A percentile compares a stretch with the other conserved stretches of the same genome.
Conservation (phyloP, 2,329 filamentous ascomycete genomes). For the Byssoonygena ceratinophila region DNA sequence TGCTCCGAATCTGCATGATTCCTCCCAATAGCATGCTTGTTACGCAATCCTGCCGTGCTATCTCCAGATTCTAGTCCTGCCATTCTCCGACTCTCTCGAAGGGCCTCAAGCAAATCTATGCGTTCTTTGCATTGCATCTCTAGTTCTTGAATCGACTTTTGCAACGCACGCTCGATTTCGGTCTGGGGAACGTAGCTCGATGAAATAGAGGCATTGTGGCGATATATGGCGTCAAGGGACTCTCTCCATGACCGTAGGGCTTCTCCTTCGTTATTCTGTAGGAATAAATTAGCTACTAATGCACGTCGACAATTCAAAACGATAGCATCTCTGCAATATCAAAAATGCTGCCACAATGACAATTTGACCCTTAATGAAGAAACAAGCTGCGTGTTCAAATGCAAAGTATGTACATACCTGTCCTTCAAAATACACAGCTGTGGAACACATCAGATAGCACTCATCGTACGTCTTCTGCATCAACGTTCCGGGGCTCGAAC, state of each 20-base stretch:
- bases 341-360: too few species aligned
- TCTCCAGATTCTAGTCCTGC: conserved; percentile 31
- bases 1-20: conserved; percentile 20
- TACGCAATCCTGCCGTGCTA: conserved; percentile 15
- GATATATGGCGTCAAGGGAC: conserved; percentile 79
- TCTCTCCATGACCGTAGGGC: conserved; percentile 82
- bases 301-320: not conserved
- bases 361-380: too few species aligned
- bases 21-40: conserved; percentile 19
- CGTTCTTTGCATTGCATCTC: conserved; percentile 89
- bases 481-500: conserved; percentile 53
- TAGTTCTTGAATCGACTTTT: conserved; percentile 69
- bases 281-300: not conserved
- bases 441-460: conserved; percentile 87
- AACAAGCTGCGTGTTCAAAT: not conserved
- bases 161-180: conserved; percentile 72
- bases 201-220: conserved; percentile 66
- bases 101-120: conserved; percentile 73
- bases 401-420: conserved; percentile 51
- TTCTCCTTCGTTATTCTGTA: conserved; percentile 78
- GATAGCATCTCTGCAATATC: not conserved
- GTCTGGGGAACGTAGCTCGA: conserved; percentile 59
- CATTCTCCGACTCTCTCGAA: conserved; percentile 56
- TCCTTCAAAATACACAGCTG: conserved; percentile 89
- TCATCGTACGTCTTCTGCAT: conserved; percentile 98